Evolutionary conservation across 768 basidiomycete genomes (phyloP).

Genomic region (Naganishia randhawae): DNA sequence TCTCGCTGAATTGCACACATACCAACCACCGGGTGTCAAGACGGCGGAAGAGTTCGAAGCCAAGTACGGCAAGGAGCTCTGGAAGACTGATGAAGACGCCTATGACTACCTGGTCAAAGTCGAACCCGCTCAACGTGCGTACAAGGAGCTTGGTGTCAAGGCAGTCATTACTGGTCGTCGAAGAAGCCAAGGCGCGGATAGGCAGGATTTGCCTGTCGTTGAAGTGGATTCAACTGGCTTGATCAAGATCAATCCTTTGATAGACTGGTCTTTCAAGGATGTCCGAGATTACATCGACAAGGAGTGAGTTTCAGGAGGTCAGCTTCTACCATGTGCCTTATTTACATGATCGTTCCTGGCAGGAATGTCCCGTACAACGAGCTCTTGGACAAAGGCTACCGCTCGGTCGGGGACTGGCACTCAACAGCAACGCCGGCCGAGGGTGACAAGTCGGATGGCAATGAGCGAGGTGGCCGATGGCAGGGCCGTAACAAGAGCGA

Average conservation of each 20-base stretch:
- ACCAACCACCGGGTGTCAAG: constrained; percentile 68
- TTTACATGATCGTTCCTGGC: not conserved
- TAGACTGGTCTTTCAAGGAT: constrained; percentile 75
- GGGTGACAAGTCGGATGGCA: constrained; percentile 61
- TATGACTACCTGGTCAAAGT: constrained; percentile 96
- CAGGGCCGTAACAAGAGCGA: constrained; percentile 82
- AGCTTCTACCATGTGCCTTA: not conserved
- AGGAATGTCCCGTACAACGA: constrained; percentile 77
- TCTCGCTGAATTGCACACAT: constrained; percentile 67
- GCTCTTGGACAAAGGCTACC: constrained; percentile 84
- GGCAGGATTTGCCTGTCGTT: constrained; percentile 73
- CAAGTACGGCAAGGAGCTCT: constrained; percentile 72
- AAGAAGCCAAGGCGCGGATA: constrained; percentile 86
- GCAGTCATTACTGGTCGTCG: constrained; percentile 93
- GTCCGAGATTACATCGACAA: constrained; percentile 80
- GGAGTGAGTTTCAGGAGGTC: constrained; percentile 53
- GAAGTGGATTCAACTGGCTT: constrained; percentile 87
- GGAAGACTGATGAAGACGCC: constrained; percentile 78
- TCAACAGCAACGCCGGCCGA: constrained; percentile 61
- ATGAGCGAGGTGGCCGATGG: constrained; percentile 89
- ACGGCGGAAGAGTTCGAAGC: constrained; percentile 70
- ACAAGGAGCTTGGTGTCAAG: constrained; percentile 69
- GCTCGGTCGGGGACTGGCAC: constrained; percentile 96
- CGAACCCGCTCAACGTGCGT: constrained; percentile 86
- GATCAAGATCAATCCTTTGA: constrained; percentile 90